Conservation (phyloP, 306 rosid genomes). For the Corylus americana region DNA sequence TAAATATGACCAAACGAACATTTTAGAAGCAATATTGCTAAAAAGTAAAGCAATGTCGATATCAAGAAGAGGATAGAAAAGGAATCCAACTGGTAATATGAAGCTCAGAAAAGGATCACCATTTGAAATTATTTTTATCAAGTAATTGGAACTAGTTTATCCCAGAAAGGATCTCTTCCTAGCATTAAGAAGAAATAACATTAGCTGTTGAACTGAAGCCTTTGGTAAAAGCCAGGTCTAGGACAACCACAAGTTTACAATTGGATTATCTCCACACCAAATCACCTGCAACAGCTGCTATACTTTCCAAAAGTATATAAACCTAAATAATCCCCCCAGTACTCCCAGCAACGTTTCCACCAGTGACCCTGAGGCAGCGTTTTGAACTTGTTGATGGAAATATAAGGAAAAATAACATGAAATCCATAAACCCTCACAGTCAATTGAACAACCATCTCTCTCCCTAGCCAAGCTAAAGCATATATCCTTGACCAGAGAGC, state of each 20-base stretch:
- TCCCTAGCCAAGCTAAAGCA: background rate
- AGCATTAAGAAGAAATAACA: background rate
- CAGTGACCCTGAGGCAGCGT: background rate
- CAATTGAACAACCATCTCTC: background rate
- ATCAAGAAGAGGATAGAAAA: background rate
- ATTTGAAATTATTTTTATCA: background rate
- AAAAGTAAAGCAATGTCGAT: background rate
- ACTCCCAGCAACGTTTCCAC: background rate
- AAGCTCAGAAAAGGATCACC: background rate
- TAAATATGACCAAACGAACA: background rate
- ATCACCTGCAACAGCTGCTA: background rate
- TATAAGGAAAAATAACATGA: background rate
- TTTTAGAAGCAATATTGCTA: background rate
- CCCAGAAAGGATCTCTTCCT: background rate
- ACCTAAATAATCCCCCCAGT: background rate
- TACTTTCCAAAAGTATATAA: background rate
- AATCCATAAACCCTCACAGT: conserved; percentile 4
- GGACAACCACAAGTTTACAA: background rate
- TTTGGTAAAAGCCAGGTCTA: background rate
- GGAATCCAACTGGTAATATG: background rate
- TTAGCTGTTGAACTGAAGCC: background rate
- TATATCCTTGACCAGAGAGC: background rate
- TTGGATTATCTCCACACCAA: background rate
- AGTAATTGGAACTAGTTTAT: background rate
- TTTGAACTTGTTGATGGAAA: conserved; percentile 15